phyloP scores from a whole-genome alignment of 2,329 filamentous ascomycete species.

The Dactylonectria macrodidyma region DNA sequence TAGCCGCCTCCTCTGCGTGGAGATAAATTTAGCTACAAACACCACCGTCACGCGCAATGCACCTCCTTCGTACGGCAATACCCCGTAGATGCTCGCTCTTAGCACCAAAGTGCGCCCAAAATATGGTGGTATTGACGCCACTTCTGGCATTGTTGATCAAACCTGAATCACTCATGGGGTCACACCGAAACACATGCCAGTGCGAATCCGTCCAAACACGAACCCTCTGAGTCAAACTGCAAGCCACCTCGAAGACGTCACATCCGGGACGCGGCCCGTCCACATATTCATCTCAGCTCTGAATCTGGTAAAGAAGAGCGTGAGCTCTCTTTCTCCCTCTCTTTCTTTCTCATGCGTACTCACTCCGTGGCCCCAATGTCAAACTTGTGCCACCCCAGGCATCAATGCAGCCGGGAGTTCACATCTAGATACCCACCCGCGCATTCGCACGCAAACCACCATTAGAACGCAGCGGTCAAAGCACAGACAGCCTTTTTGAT shows the following conservation, averaged over 20 bases:
- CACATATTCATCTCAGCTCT: constrained; percentile 5
- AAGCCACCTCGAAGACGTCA: constrained; percentile 40
- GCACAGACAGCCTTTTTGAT: background rate
- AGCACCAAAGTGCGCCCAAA: constrained; percentile 13
- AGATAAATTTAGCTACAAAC: constrained; percentile 13
- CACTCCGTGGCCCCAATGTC: background rate
- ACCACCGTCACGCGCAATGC: background rate
- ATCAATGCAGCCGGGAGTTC: constrained; percentile 14
- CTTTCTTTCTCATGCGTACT: background rate
- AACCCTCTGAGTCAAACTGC: constrained; percentile 38
- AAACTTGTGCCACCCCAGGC: background rate
- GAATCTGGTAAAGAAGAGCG: background rate
- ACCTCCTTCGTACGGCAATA: constrained; percentile 4
- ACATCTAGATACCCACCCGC: background rate
- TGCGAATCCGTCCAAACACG: constrained; percentile 29
- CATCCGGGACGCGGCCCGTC: constrained; percentile 24
- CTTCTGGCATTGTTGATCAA: constrained; percentile 14
- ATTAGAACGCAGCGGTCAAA: background rate
- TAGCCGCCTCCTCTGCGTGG: background rate
- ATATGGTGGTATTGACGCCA: constrained; percentile 12
- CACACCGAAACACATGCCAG: constrained; percentile 21
- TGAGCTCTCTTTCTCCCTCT: background rate
- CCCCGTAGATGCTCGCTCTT: constrained; percentile 13
- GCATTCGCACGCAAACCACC: constrained; percentile 7
- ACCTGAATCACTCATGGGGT: constrained; percentile 9